These are phyloP conservation scores for Phragmites australis DNA, from an alignment of 176 grass and related monocot species.

Conservation along the genomic window DNA sequence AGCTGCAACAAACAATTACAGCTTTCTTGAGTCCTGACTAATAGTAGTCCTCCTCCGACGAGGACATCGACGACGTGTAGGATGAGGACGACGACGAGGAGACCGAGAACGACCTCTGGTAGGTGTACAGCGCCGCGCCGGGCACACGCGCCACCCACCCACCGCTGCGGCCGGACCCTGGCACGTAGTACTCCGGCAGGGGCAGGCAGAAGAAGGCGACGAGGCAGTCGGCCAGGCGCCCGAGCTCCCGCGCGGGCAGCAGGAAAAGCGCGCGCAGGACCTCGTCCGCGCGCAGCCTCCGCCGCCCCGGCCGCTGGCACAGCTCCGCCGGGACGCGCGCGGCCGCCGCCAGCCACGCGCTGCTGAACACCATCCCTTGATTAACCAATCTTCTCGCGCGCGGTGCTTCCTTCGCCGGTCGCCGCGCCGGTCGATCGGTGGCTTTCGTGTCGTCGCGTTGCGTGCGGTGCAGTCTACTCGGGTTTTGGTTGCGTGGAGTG, in stretches of 20 bases:
- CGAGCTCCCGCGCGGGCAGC: constrained; percentile 40
- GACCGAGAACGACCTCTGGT: constrained; percentile 38
- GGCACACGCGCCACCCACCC: constrained; percentile 25
- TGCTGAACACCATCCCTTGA: constrained; percentile 54
- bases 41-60: neutral
- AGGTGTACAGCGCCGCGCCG: constrained; percentile 27
- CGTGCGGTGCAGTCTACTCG: neutral
- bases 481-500: constrained; percentile 15
- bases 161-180: constrained; percentile 30
- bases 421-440: neutral
- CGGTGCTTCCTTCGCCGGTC: neutral
- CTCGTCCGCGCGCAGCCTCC: constrained; percentile 50
- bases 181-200: constrained; percentile 44
- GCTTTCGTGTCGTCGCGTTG: neutral
- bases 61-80: neutral
- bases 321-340: constrained; percentile 44
- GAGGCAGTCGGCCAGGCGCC: constrained; percentile 38
- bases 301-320: constrained; percentile 41
- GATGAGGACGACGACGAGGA: neutral
- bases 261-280: constrained; percentile 51
- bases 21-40: too few relatives aligned
- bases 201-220: constrained; percentile 57
- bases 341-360: constrained; percentile 35
- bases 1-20: too few relatives aligned
- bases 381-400: too few relatives aligned